A percentile compares a stretch with the other conserved stretches of the same genome.
Conservation (phyloP, 371 early-diverging fungal genomes). For the Chytridium lagenaria region DNA sequence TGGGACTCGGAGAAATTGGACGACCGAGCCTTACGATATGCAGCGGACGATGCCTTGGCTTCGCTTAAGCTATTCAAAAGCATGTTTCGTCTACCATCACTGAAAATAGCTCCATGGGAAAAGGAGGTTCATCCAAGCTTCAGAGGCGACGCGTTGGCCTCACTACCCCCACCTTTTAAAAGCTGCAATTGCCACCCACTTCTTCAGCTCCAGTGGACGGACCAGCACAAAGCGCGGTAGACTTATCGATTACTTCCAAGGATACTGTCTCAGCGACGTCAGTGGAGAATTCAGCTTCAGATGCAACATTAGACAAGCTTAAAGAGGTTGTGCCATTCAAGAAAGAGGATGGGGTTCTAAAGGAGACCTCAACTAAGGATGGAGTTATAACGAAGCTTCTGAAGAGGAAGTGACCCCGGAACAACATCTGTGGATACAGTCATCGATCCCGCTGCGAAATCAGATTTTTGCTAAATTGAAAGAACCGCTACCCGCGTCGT, state of each 20-base stretch:
- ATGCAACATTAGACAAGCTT: too few species aligned
- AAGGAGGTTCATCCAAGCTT: not conserved
- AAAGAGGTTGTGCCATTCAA: too few species aligned
- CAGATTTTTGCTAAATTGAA: not conserved
- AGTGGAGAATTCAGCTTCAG: too few species aligned
- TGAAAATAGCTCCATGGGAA: not conserved
- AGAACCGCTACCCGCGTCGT: not conserved
- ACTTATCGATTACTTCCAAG: too few species aligned
- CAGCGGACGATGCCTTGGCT: conserved; percentile 33
- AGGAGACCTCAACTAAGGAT: too few species aligned
- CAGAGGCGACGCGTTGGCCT: not conserved
- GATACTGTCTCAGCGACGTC: too few species aligned
- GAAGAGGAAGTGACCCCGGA: not conserved
- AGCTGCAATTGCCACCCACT: too few species aligned
- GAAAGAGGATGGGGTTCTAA: too few species aligned
- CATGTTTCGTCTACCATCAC: conserved; percentile 20
- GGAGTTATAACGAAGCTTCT: not conserved
- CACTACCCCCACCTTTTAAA: not conserved
- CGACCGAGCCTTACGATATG: conserved; percentile 17
- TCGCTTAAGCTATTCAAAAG: conserved; percentile 17
- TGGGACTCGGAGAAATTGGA: conserved; percentile 6
- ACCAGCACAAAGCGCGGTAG: too few species aligned
- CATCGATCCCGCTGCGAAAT: not conserved
- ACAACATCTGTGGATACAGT: not conserved
- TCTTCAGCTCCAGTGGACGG: too few species aligned